phyloP scores from a whole-genome alignment of 2,329 filamentous ascomycete genomes.

The Rutstroemia sp. region DNA sequence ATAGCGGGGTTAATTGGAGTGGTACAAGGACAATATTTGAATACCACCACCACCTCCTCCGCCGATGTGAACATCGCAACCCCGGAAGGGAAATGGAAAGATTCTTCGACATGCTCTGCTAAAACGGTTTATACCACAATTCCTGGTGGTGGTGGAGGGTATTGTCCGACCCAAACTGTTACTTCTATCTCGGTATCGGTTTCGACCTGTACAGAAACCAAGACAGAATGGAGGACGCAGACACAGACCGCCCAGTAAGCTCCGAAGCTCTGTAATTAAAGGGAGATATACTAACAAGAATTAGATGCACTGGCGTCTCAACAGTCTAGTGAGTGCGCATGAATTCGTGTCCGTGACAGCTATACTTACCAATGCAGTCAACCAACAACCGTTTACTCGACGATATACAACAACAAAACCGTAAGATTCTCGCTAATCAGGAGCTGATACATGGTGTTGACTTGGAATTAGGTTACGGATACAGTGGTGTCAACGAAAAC shows the following conservation, averaged over 20 bases:
- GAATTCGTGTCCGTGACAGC: neutral
- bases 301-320: neutral
- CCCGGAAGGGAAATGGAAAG: neutral
- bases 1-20: constrained; percentile 14
- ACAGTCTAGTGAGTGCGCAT: neutral
- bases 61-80: too few relatives aligned
- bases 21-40: constrained; percentile 12
- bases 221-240: neutral
- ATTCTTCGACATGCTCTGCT: neutral
- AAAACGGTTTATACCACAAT: neutral
- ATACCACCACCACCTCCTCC: neutral
- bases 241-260: neutral
- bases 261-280: neutral
- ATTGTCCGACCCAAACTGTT: constrained; percentile 14
- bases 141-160: neutral
- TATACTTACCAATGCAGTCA: neutral
- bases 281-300: neutral
- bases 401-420: neutral
- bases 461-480: neutral
- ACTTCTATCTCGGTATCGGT: constrained; percentile 1
- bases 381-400: neutral
- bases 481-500: neutral
- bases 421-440: neutral
- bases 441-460: neutral
- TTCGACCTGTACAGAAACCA: neutral